These are phyloP conservation scores for Vitis vinifera DNA, from an alignment of 164 flowering plant genomes.

Conservation along the genomic window DNA sequence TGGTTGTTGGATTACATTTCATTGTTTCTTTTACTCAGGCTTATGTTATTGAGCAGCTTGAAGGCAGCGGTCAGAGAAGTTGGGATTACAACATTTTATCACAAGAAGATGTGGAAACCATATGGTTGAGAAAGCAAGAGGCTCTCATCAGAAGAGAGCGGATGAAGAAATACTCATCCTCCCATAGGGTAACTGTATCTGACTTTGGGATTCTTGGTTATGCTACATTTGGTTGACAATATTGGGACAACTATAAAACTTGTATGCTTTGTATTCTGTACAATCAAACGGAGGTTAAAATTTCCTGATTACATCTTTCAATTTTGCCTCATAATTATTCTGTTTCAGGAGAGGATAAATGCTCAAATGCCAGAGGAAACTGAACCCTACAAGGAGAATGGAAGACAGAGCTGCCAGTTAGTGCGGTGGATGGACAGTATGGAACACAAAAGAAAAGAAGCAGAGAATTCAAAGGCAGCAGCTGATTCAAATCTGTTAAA, in stretches of 20 bases:
- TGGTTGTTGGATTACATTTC: too few relatives aligned
- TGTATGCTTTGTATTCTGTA: too few relatives aligned
- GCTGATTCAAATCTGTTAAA: background rate
- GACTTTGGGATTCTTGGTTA: too few relatives aligned
- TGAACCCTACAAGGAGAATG: conserved; percentile 10
- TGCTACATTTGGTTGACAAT: too few relatives aligned
- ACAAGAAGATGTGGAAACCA: conserved; percentile 38
- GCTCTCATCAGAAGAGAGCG: conserved; percentile 41
- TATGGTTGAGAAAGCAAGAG: conserved; percentile 39
- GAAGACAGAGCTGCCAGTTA: conserved; percentile 15
- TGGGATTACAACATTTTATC: conserved; percentile 41
- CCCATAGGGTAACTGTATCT: conserved; percentile 40
- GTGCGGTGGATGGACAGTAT: conserved; percentile 17
- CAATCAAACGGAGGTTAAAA: too few relatives aligned
- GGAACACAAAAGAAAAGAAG: background rate
- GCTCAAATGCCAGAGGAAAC: conserved; percentile 27
- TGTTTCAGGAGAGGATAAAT: conserved; percentile 42
- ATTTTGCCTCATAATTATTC: background rate
- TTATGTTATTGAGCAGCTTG: conserved; percentile 23
- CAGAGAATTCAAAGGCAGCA: conserved; percentile 3
- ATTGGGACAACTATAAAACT: too few relatives aligned
- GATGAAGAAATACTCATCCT: conserved; percentile 53
- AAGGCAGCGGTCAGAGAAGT: conserved; percentile 19
- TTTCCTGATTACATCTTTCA: background rate
- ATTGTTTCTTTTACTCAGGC: background rate